Percentiles rank a stretch among this genome's conserved stretches.
These are phyloP conservation scores for Lentinula novae-zelandiae DNA, from an alignment of 1,284 basidiomycete genomes.

Conservation along the genomic window DNA sequence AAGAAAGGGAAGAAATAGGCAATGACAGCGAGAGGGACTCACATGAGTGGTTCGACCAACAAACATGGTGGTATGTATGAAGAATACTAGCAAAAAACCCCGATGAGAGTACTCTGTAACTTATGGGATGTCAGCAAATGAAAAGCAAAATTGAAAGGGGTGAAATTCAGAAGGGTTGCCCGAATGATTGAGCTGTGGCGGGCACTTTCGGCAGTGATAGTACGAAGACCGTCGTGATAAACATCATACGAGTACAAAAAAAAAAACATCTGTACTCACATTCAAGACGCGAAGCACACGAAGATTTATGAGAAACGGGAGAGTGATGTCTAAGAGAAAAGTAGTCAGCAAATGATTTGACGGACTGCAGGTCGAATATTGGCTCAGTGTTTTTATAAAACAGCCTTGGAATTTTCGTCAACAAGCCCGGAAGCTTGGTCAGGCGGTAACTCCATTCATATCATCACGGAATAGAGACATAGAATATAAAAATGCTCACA, in stretches of 20 bases:
- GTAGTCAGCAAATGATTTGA: neutral
- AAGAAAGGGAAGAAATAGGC: neutral
- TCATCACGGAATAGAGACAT: slow-evolving; percentile 39
- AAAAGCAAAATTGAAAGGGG: slow-evolving; percentile 7
- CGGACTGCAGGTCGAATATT: no score
- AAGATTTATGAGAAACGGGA: no score
- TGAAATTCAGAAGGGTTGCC: slow-evolving; percentile 68
- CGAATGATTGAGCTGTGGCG: slow-evolving; percentile 82
- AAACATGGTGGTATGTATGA: no score
- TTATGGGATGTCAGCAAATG: neutral
- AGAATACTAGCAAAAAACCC: no score
- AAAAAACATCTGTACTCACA: slow-evolving; percentile 7
- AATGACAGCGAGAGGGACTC: no score
- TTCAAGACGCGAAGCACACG: no score
- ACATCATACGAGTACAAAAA: slow-evolving; percentile 38
- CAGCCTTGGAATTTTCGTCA: slow-evolving; percentile 79
- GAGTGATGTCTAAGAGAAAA: no score
- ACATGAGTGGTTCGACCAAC: no score
- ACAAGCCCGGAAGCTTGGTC: slow-evolving; percentile 35
- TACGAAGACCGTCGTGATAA: slow-evolving; percentile 91
- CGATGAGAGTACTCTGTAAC: no score
- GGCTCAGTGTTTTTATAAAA: slow-evolving; percentile 58
- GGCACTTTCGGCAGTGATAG: slow-evolving; percentile 76
- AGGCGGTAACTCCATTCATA: slow-evolving; percentile 77
- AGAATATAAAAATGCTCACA: slow-evolving; percentile 9